Evolutionary conservation across 2,329 filamentous ascomycete species (phyloP).

Genomic region (Shiraia sp.): DNA sequence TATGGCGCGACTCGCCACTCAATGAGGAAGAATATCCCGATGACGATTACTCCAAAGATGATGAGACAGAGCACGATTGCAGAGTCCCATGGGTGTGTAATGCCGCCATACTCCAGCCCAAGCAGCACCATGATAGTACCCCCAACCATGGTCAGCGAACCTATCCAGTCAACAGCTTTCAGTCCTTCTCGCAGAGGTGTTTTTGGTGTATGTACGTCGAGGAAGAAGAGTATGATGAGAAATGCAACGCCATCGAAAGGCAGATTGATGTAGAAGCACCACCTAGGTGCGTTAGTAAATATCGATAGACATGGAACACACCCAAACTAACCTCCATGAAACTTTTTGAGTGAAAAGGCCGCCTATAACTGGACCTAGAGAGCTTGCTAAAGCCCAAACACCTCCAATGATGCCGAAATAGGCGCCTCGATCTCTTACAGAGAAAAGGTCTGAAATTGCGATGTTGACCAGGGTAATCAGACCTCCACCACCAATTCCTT

Average conservation of each 20-base stretch:
- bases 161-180: conserved; percentile 68
- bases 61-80: conserved; percentile 76
- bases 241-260: conserved; percentile 65
- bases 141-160: conserved; percentile 69
- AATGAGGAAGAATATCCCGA: conserved; percentile 69
- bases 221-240: conserved; percentile 60
- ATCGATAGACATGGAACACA: not conserved
- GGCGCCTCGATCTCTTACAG: conserved; percentile 60
- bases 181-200: conserved; percentile 66
- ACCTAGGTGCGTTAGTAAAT: conserved; percentile 5
- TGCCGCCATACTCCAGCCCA: conserved; percentile 82
- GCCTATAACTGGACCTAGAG: conserved; percentile 68
- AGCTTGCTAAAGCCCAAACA: conserved; percentile 68
- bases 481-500: conserved; percentile 67
- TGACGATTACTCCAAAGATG: conserved; percentile 68
- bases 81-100: conserved; percentile 73
- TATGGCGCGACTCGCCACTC: conserved; percentile 76
- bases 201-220: conserved; percentile 68
- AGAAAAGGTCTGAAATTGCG: conserved; percentile 66
- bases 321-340: conserved; percentile 60
- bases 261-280: conserved; percentile 66
- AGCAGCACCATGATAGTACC: conserved; percentile 85
- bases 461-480: conserved; percentile 68
- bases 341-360: conserved; percentile 67
- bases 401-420: conserved; percentile 69